Conservation (phyloP, 305 asterid genomes). For the Plantago coronopus region DNA sequence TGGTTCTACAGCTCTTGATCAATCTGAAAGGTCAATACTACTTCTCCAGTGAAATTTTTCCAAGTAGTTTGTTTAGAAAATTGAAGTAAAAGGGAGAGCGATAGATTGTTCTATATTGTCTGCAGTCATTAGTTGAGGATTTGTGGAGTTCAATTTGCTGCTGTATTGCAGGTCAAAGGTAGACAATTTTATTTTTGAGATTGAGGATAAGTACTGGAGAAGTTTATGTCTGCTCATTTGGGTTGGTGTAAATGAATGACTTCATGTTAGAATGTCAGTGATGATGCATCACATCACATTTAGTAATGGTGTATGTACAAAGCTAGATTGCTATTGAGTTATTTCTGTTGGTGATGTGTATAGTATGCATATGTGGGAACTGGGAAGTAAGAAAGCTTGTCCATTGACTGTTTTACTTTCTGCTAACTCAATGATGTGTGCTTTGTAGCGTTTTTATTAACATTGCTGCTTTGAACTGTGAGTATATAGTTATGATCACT, state of each 20-base stretch:
- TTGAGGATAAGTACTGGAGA: constrained; percentile 14
- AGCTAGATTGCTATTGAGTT: constrained; percentile 13
- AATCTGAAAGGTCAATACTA: constrained; percentile 27
- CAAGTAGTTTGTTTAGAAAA: constrained; percentile 2
- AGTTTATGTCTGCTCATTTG: constrained; percentile 9
- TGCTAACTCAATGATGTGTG: constrained; percentile 1
- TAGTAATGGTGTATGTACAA: constrained; percentile 17
- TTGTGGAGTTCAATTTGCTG: constrained; percentile 9
- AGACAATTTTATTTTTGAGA: constrained; percentile 14
- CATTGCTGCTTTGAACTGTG: too few species aligned
- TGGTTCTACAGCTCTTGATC: constrained; percentile 21
- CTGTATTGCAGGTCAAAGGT: constrained; percentile 1
- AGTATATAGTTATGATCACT: too few species aligned
- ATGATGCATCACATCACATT: constrained; percentile 23
- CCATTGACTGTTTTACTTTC: neutral
- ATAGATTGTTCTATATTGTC: neutral
- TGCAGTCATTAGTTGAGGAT: constrained; percentile 13
- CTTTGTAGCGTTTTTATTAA: too few species aligned
- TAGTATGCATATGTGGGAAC: constrained; percentile 10
- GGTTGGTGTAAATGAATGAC: constrained; percentile 3
- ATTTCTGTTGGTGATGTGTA: constrained; percentile 20
- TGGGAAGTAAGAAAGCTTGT: constrained; percentile 9
- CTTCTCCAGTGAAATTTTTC: constrained; percentile 3
- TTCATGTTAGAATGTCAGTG: constrained; percentile 13
- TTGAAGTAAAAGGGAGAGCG: neutral